Percentiles rank a stretch among this genome's conserved stretches.
These are phyloP conservation scores for Proliferodiscus dingleyae DNA, from an alignment of 2,329 filamentous ascomycete species.

Conservation along the genomic window DNA sequence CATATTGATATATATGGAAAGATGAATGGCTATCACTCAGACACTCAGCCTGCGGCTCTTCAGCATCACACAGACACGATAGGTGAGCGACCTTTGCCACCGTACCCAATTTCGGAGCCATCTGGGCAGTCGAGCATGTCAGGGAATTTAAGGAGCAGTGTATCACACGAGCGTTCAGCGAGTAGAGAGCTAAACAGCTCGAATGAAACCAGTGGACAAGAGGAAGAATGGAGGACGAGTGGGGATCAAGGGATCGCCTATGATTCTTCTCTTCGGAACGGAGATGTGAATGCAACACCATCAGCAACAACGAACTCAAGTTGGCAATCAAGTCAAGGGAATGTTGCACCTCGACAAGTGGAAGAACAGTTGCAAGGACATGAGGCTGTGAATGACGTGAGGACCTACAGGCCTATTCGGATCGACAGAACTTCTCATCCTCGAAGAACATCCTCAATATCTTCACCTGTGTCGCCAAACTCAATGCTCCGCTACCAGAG, in stretches of 20 bases:
- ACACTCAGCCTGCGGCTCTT: not conserved
- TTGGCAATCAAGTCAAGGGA: constrained; percentile 4
- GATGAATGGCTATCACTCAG: constrained; percentile 1
- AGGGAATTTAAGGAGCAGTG: not conserved
- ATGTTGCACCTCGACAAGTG: constrained; percentile 2
- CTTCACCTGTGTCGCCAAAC: not conserved
- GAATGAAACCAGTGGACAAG: constrained; percentile 1
- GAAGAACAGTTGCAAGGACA: not conserved
- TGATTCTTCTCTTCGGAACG: not conserved
- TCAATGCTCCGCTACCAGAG: not conserved
- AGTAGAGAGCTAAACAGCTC: not conserved
- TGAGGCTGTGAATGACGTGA: constrained; percentile 1
- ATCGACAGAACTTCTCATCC: not conserved
- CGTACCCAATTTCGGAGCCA: not conserved
- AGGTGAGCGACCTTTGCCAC: constrained; percentile 8
- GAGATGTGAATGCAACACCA: not conserved
- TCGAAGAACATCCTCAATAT: constrained; percentile 2
- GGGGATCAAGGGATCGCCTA: constrained; percentile 1
- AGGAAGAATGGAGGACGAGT: constrained; percentile 7
- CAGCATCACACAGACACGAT: not conserved
- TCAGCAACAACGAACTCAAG: not conserved
- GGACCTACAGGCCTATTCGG: not conserved
- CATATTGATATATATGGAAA: no score
- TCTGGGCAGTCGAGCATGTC: not conserved
- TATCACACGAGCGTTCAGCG: not conserved